phyloP scores from a whole-genome alignment of 225 moss, liverwort and hornwort genomes.

The Rhytidiadelphus loreus region DNA sequence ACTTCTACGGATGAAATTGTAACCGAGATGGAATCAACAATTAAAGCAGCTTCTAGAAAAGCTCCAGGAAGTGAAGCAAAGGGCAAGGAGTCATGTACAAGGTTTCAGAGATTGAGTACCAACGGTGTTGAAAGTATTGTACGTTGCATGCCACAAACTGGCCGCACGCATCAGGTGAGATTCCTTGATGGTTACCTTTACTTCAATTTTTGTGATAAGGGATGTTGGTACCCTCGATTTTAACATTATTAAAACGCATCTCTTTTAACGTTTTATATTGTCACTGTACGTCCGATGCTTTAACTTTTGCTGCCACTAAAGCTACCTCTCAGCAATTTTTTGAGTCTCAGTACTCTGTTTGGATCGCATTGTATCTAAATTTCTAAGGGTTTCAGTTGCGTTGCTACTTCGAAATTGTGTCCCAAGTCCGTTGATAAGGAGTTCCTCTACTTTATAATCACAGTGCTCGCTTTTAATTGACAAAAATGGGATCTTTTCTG shows the following conservation, averaged over 20 bases:
- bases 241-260: neutral
- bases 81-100: slow-evolving; percentile 76
- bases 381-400: neutral
- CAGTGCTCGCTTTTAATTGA: neutral
- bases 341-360: neutral
- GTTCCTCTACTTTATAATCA: neutral
- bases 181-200: neutral
- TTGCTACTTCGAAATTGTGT: neutral
- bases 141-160: slow-evolving; percentile 84
- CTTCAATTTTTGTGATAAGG: neutral
- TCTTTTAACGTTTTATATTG: neutral
- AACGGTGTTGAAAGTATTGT: slow-evolving; percentile 78
- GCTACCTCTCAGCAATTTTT: neutral
- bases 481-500: neutral
- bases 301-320: neutral
- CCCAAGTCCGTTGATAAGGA: neutral
- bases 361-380: neutral
- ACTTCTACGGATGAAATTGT: neutral
- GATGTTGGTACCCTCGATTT: neutral
- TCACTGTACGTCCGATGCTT: neutral
- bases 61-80: slow-evolving; percentile 17
- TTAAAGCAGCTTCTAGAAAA: neutral
- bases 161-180: slow-evolving; percentile 90
- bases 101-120: slow-evolving; percentile 79
- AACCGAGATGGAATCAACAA: neutral